Base-by-base conservation (phyloP, 257 asterid species). In the Fraxinus quadrangulata region DNA sequence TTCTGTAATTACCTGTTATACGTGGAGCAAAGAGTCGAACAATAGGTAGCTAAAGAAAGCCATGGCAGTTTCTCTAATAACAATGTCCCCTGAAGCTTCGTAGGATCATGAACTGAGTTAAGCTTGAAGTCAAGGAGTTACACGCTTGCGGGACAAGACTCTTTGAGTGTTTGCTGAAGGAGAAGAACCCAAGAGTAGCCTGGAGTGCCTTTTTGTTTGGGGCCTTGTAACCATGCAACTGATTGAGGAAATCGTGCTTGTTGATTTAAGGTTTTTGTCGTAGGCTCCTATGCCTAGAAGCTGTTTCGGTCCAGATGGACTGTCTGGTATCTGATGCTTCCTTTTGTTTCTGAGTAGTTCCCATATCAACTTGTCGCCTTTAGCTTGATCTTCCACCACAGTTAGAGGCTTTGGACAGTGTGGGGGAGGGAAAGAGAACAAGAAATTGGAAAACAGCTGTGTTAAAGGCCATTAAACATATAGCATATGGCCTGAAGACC, bases 261-360 rank as follows among this genome's bases (percentile, higher is more conserved):
- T 67, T 37, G 83, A 71, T 47, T 39, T 82, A 71, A 75, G 84
- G 42, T 81, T 78, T 80, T 83, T 83, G 61, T 78, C 75, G 72
- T 69, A 23, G 39, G 77, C 77, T 80, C 39, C 87, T 49, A 77
- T 80, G 83, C 90, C 86, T 39, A 72, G 81, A 80, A 87, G 87
- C 82, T 83, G 83, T 31, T 78, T 81, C 30, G 88, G 76, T 72
- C 85, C 89, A 51, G 74, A 47, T 74, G 91, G 91, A 76, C 90
- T 81, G 54, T 80, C 83, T 39, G 90, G 79, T 26, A 24, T 71
- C 67, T 77, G 84, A 67, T 82, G 66, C 78, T 88, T 88, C 88
- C 94, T 86, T 80, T 84, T 91, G 82, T 79, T 87, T 73, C 85
- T 83, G 69, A 89, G 92, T 12, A 89, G 73, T 40, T 89, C 89